phyloP scores from a whole-genome alignment of 2,329 filamentous ascomycete genomes.

The Xylariaceae sp. region DNA sequence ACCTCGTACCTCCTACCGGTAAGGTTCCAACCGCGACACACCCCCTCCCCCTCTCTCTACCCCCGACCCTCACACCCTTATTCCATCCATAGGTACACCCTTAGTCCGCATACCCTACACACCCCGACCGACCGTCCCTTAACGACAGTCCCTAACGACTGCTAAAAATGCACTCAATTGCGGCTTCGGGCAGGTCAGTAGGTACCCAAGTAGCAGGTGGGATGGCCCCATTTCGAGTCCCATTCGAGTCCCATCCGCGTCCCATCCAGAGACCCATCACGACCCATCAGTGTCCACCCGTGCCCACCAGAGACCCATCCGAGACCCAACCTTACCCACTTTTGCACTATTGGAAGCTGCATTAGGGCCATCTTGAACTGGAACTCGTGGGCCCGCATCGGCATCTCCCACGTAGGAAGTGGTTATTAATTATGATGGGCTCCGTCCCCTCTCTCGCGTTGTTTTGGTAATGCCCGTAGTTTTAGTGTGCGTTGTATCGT shows the following conservation, averaged over 20 bases:
- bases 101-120: neutral
- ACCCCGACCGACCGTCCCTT: neutral
- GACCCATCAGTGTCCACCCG: neutral
- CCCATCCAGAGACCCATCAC: neutral
- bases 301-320: neutral
- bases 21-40: neutral
- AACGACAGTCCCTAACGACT: neutral
- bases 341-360: slow-evolving; percentile 25
- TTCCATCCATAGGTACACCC: neutral
- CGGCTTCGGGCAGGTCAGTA: slow-evolving; percentile 18
- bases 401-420: slow-evolving; percentile 19
- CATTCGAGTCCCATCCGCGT: neutral
- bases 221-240: slow-evolving; percentile 14
- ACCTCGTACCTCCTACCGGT: too few relatives aligned
- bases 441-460: slow-evolving; percentile 15
- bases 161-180: slow-evolving; percentile 17
- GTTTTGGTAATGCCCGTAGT: slow-evolving; percentile 1
- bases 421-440: slow-evolving; percentile 5
- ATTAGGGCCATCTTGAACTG: slow-evolving; percentile 20
- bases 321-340: slow-evolving; percentile 18
- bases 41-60: neutral
- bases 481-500: slow-evolving; percentile 4
- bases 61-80: neutral
- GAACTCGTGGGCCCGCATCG: slow-evolving; percentile 18
- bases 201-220: slow-evolving; percentile 4